phyloP scores from a whole-genome alignment of 208 protist species.

The Trypanosoma grayi region DNA sequence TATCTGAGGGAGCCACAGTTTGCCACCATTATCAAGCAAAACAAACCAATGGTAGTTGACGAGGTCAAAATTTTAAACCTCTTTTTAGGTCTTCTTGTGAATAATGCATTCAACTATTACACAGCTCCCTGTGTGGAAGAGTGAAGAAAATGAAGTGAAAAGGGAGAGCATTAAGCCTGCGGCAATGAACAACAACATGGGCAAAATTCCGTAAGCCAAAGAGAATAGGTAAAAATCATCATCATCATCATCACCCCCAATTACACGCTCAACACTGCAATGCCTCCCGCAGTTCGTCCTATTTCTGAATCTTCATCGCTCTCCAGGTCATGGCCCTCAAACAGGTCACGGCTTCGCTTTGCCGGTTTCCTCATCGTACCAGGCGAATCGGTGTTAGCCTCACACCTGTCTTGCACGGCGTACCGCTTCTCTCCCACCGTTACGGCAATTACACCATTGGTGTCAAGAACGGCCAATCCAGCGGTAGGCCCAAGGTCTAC shows the following conservation, averaged over 20 bases:
- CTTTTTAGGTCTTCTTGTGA: too few relatives aligned
- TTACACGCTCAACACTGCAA: slow-evolving; percentile 16
- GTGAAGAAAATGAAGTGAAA: too few relatives aligned
- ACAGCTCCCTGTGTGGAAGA: too few relatives aligned
- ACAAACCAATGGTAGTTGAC: too few relatives aligned
- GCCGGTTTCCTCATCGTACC: not conserved
- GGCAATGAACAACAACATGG: too few relatives aligned
- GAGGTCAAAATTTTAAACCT: too few relatives aligned
- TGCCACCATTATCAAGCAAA: too few relatives aligned
- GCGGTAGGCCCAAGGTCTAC: slow-evolving; percentile 26
- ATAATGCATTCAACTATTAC: too few relatives aligned
- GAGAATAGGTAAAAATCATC: too few relatives aligned
- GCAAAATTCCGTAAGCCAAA: too few relatives aligned
- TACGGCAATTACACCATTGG: slow-evolving; percentile 17
- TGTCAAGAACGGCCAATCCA: slow-evolving; percentile 25
- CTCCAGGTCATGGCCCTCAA: slow-evolving; percentile 15
- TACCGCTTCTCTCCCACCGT: slow-evolving; percentile 26
- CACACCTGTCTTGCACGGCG: slow-evolving; percentile 11
- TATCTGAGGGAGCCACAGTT: not conserved
- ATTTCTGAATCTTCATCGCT: slow-evolving; percentile 11
- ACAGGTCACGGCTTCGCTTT: slow-evolving; percentile 20
- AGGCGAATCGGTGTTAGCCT: slow-evolving; percentile 7
- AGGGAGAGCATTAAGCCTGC: too few relatives aligned
- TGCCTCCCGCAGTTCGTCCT: not conserved
- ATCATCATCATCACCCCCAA: too few relatives aligned